Base-by-base conservation (phyloP, 305 asterid species). In the Fraxinus ornus region DNA sequence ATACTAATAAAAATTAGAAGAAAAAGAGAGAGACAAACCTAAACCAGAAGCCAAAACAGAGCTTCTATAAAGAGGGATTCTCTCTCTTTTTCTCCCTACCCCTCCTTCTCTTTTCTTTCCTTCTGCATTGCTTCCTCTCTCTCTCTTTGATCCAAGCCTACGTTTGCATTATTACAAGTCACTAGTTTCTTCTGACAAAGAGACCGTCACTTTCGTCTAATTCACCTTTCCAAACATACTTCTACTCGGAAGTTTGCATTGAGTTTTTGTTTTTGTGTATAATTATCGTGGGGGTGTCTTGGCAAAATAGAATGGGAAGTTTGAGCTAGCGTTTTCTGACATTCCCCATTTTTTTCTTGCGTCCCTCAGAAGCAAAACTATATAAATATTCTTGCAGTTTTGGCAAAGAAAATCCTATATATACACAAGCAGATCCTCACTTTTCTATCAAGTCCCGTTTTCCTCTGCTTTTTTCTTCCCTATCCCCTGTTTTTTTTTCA, bases 361-460 rank as follows among this genome's bases (percentile, higher is more conserved):
- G 88, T 92, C 86, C 62, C 82, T 55, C 79, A 80, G 83, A 92
- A 91, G 93, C 92, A 85, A 89, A 92, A 86, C 49, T 68, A 86
- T 32, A 71, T 44, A 82, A 24, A 84, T 75, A 88, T 83, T 89
- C 86, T 86, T 85, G 75, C 88, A 80, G 88, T 88, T 88, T 89
- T 86, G 87, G 86, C 87, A 81, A 80, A 86, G 75, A 36, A 21
- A 77, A 73, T 2, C 41, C 83, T 84, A 86, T 85, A 66, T 84
- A 89, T 79, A 83, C 78, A 76, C 41, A 57, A 55, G 4, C 52
- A 79, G 64, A 55, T 80, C 87, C 80, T 75, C 26, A 72, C 30
- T 73, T 81, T 62, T 70, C 49, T 24, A 35, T 66, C 62, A 17
- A 84, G 36, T 80, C 84, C 86, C 83, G 85, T 89, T 66, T 72